Evolutionary conservation across 768 basidiomycete genomes (phyloP).

Genomic region (Suillus sp.): DNA sequence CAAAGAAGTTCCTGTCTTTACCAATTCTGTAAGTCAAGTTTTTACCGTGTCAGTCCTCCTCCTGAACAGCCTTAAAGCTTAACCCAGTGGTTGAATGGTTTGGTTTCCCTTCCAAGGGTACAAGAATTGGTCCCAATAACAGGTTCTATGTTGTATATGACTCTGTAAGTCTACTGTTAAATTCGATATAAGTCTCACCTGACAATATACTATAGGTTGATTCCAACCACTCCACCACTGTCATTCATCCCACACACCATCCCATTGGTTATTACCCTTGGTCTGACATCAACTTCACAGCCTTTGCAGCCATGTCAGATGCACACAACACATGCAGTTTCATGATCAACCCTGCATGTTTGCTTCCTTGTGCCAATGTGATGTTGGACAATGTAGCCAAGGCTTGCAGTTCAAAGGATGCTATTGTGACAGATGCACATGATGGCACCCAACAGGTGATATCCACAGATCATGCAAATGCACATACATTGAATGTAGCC

Average conservation of each 20-base stretch:
- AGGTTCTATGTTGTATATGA: not conserved
- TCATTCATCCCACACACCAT: not conserved
- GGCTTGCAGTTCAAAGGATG: too few species aligned
- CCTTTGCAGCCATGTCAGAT: not conserved
- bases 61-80: not conserved
- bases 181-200: not conserved
- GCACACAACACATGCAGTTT: not conserved
- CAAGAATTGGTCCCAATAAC: not conserved
- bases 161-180: not conserved
- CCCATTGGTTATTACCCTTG: not conserved
- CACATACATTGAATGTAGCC: not conserved
- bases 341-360: not conserved
- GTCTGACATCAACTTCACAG: not conserved
- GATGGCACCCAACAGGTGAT: not conserved
- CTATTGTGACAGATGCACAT: not conserved
- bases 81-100: too few species aligned
- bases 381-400: not conserved
- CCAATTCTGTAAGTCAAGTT: not conserved
- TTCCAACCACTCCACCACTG: not conserved
- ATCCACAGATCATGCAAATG: not conserved
- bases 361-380: not conserved
- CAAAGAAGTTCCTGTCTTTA: not conserved
- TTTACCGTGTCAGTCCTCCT: not conserved
- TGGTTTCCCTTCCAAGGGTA: not conserved
- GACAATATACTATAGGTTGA: not conserved